Evolutionary conservation across 108 stramenopile genomes (phyloP).

Genomic region (Cyclotella sp.): DNA sequence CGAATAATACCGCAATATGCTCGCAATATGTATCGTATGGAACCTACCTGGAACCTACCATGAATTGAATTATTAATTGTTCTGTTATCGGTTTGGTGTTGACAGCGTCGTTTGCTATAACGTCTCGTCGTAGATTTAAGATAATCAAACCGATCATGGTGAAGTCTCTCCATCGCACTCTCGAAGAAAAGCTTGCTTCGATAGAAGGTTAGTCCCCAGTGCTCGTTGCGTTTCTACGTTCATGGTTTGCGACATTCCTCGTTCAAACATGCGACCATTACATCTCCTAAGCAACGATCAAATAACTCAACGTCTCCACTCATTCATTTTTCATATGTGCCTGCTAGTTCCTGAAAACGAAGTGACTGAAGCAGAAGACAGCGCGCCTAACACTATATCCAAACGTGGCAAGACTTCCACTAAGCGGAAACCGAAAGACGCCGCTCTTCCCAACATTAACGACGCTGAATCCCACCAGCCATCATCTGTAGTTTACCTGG

Average conservation of each 20-base stretch:
- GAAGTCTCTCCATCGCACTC: conserved; percentile 69
- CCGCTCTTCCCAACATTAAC: not conserved
- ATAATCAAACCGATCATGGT: conserved; percentile 54
- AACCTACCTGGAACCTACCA: too few relatives aligned
- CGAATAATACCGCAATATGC: too few relatives aligned
- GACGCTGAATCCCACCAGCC: conserved; percentile 31
- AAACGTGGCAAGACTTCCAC: conserved; percentile 49
- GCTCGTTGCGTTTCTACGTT: not conserved
- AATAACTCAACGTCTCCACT: too few relatives aligned
- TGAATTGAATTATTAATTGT: too few relatives aligned
- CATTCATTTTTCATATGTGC: too few relatives aligned
- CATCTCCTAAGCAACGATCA: not conserved
- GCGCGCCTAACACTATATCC: conserved; percentile 38
- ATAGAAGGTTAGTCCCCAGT: conserved; percentile 58
- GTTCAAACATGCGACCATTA: not conserved
- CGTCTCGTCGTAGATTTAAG: not conserved
- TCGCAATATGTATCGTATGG: too few relatives aligned
- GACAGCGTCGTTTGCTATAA: not conserved
- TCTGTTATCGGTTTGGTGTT: too few relatives aligned
- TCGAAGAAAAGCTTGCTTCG: conserved; percentile 74
- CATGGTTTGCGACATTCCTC: not conserved
- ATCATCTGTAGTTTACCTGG: conserved; percentile 91
- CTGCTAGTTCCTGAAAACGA: conserved; percentile 61
- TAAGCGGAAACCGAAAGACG: conserved; percentile 39
- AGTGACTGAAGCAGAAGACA: conserved; percentile 63